Base-by-base conservation (phyloP, 2,329 filamentous ascomycete genomes). In the Aspergillus chevalieri region DNA sequence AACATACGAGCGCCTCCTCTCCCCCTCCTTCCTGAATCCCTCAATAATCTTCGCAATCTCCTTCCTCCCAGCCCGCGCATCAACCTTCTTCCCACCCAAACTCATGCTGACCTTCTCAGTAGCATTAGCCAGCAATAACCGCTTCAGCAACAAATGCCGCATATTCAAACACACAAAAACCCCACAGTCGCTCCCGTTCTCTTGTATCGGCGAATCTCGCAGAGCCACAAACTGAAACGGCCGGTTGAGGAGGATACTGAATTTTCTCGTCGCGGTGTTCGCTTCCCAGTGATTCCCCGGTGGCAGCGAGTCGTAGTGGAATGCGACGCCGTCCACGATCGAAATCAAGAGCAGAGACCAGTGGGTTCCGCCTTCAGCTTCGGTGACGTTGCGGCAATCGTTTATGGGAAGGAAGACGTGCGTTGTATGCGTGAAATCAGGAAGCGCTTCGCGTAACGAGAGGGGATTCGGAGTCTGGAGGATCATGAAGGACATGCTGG, bases 331-430 rank as follows among this genome's bases (percentile, higher is more conserved):
- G 65, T 98, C 93, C 45, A 95, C 83, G 38, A 90, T 80, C 10
- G 85, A 90, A 28, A 98, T 91, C 2, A 98, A 81, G 1, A 98
- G 82, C 0, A 98, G 76, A 0, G 89, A 95, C 93, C 93, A 98
- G 68, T 98, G 93, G 3, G 86, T 87, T 36, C 93, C 93, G 38
- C 88, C 89, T 71, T 96, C 91, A n/a, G 89, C 85, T 49, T 85
- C 74, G 45, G 78, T 80, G 44, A 86, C 82, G 58, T 89, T 88
- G 43, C 80, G 79, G 61, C 84, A 87, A 73, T 98, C 91, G 71
- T 96, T 97, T 67, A 98, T 86, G 17, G 93, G 93, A 2, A 98
- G 81, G 73, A 98, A 98, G 59, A 96, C 86, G 70, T 98, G 93
- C 3, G 91, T 94, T 39, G 88, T 87, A 48, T 79, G 79, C 34